A percentile compares a stretch with the other conserved stretches of the same genome.
Conservation (phyloP, 1,284 basidiomycete species). For the Thecaphora thlaspeos region DNA sequence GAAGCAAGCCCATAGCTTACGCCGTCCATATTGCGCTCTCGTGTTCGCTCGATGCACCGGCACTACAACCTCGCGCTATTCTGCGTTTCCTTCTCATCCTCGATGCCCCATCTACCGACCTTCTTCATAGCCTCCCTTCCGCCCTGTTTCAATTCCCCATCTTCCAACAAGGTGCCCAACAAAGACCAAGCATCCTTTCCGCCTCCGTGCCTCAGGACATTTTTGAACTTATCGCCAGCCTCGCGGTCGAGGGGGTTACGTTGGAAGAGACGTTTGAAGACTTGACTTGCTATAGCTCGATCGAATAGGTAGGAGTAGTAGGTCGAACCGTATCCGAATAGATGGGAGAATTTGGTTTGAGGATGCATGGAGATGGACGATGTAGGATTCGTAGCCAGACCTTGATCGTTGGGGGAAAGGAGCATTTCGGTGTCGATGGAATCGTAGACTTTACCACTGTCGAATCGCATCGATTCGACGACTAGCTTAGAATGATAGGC, state of each 20-base stretch:
- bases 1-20: no score
- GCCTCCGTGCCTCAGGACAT: slow-evolving; percentile 76
- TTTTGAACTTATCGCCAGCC: slow-evolving; percentile 74
- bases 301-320: slow-evolving; percentile 98
- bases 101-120: slow-evolving; percentile 65
- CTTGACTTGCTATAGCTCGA: slow-evolving; percentile 84
- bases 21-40: no score
- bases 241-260: slow-evolving; percentile 55
- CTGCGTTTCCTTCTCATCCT: slow-evolving; percentile 1
- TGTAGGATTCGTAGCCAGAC: no score
- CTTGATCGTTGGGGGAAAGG: slow-evolving; percentile 7
- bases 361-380: slow-evolving; percentile 52
- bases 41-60: no score
- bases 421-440: slow-evolving; percentile 26
- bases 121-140: slow-evolving; percentile 80
- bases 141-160: slow-evolving; percentile 68
- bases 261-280: slow-evolving; percentile 78
- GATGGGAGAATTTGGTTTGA: slow-evolving; percentile 92
- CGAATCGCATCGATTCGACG: slow-evolving; percentile 62
- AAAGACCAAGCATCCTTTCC: slow-evolving; percentile 91
- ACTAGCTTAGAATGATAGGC: slow-evolving; percentile 72
- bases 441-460: slow-evolving; percentile 66
- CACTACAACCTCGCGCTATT: no score
- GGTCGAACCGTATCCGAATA: slow-evolving; percentile 93
- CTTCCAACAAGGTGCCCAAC: slow-evolving; percentile 73